phyloP scores from a whole-genome alignment of 495 filamentous ascomycete species.

The Neurospora tetrasperma region DNA sequence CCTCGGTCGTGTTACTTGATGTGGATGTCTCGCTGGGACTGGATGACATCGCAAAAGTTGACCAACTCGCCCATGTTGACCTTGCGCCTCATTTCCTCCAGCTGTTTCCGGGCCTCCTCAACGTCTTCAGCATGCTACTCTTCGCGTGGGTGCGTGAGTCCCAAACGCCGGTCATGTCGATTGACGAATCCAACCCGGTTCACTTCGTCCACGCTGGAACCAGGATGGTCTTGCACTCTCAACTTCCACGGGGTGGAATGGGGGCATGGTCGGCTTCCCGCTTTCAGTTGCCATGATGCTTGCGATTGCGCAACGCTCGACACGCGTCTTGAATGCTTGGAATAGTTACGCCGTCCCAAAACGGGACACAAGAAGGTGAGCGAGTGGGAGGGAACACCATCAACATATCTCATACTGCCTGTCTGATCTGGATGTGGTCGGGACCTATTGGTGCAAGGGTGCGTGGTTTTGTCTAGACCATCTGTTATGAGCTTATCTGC shows the following conservation, averaged over 20 bases:
- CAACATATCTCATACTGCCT: neutral
- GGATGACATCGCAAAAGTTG: slow-evolving; percentile 13
- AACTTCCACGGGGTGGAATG: too few species aligned
- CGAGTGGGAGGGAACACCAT: neutral
- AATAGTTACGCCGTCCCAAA: too few species aligned
- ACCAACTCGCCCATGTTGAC: slow-evolving; percentile 1
- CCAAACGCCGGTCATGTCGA: too few species aligned
- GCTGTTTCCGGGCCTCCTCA: neutral
- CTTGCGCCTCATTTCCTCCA: neutral
- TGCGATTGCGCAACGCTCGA: neutral
- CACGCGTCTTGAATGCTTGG: too few species aligned
- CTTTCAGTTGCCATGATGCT: neutral
- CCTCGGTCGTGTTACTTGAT: neutral
- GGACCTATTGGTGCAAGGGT: neutral
- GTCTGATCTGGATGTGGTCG: neutral
- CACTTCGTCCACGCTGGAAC: too few species aligned
- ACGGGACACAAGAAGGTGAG: neutral
- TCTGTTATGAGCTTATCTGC: neutral
- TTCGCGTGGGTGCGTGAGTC: too few species aligned
- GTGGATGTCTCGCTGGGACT: slow-evolving; percentile 4
- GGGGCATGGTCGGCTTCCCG: neutral
- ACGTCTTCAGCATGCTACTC: too few species aligned
- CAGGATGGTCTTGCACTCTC: too few species aligned
- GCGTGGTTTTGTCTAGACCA: neutral
- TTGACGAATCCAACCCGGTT: too few species aligned